Percentiles rank a stretch among this genome's conserved stretches.
Conservation (phyloP, 2,329 filamentous ascomycete genomes). For the Sphaerostilbella broomeana region DNA sequence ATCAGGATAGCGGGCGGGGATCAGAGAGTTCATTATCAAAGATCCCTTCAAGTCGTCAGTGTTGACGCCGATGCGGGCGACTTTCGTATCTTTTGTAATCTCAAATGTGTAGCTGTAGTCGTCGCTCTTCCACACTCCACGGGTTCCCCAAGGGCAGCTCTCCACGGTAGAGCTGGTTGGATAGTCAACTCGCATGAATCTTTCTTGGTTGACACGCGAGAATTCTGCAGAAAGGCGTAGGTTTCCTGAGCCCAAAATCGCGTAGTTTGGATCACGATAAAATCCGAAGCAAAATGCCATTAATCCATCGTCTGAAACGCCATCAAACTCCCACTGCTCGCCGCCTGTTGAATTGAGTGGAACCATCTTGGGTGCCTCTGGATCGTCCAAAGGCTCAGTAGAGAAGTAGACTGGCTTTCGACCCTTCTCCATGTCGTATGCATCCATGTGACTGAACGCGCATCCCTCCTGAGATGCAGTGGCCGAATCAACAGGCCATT, state of each 20-base stretch:
- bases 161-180: slow-evolving; percentile 18
- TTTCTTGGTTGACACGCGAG: slow-evolving; percentile 17
- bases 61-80: not conserved
- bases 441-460: not conserved
- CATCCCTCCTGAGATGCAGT: not conserved
- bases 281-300: slow-evolving; percentile 23
- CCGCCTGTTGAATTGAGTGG: slow-evolving; percentile 21
- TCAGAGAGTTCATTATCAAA: slow-evolving; percentile 14
- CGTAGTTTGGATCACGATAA: slow-evolving; percentile 25
- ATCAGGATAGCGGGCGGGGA: slow-evolving; percentile 15
- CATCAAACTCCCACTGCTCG: slow-evolving; percentile 28
- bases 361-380: slow-evolving; percentile 16
- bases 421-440: slow-evolving; percentile 1
- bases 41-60: slow-evolving; percentile 12
- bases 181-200: slow-evolving; percentile 21
- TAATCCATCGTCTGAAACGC: slow-evolving; percentile 19
- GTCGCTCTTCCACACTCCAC: slow-evolving; percentile 11
- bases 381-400: not conserved
- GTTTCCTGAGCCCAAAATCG: slow-evolving; percentile 23
- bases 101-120: slow-evolving; percentile 16
- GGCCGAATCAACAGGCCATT: not conserved
- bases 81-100: slow-evolving; percentile 10
- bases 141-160: slow-evolving; percentile 14
- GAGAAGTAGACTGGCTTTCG: slow-evolving; percentile 1
- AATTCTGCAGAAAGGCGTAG: slow-evolving; percentile 22